phyloP scores from a whole-genome alignment of 169 alveolate genomes.

The Plasmodium gallinaceum region DNA sequence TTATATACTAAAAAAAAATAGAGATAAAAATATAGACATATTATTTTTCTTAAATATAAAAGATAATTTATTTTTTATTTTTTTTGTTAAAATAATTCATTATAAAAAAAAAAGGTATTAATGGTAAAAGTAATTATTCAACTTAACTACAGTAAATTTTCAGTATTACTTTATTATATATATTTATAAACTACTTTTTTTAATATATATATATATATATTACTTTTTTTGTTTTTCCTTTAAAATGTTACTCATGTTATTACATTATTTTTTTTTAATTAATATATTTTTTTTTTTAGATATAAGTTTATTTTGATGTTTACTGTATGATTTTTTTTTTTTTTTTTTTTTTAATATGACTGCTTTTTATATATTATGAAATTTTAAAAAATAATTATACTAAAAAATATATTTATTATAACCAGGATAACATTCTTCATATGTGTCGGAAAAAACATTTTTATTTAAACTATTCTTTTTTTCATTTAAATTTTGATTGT shows the following conservation, averaged over 20 bases:
- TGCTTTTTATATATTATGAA: neutral
- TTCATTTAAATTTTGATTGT: constrained; percentile 7
- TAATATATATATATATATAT: neutral
- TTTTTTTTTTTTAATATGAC: neutral
- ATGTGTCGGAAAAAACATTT: constrained; percentile 59
- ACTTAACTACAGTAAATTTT: no score
- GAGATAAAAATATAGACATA: no score
- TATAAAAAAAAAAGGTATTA: no score
- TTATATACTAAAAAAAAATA: no score
- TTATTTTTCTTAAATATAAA: no score
- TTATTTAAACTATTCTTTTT: constrained; percentile 44
- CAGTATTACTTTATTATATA: no score
- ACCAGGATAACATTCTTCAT: constrained; percentile 74
- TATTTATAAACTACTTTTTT: no score
- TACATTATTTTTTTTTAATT: neutral
- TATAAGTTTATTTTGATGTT: neutral
- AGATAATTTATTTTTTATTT: no score
- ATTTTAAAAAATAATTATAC: neutral
- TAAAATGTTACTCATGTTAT: neutral
- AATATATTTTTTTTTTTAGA: neutral
- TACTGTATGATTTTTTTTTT: neutral
- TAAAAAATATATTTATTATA: constrained; percentile 4
- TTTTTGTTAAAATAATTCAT: no score
- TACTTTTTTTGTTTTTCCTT: neutral
- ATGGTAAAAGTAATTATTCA: no score